phyloP scores from a whole-genome alignment of 495 filamentous ascomycete species.

The Xylaria curta region DNA sequence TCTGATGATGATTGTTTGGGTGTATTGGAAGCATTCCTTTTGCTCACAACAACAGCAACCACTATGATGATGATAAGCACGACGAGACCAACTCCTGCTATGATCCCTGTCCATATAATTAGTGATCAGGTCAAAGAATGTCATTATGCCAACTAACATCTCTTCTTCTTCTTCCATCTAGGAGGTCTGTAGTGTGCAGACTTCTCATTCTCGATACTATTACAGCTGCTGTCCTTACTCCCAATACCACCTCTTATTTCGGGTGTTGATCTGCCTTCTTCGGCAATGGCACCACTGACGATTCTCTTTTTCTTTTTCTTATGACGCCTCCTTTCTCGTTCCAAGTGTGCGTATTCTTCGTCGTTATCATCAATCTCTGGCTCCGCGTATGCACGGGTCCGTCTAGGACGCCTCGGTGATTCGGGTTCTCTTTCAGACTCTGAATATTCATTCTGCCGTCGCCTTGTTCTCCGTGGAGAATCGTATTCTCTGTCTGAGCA shows the following conservation, averaged over 20 bases:
- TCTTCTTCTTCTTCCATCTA: slow-evolving; percentile 51
- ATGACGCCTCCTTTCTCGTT: slow-evolving; percentile 31
- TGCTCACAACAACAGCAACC: slow-evolving; percentile 73
- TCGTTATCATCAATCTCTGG: slow-evolving; percentile 30
- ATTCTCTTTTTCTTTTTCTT: slow-evolving; percentile 61
- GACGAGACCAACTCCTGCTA: slow-evolving; percentile 58
- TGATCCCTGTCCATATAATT: slow-evolving; percentile 54
- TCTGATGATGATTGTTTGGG: slow-evolving; percentile 53
- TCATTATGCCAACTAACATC: slow-evolving; percentile 47
- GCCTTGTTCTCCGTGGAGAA: slow-evolving; percentile 44
- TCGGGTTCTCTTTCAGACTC: slow-evolving; percentile 39
- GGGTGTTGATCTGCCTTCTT: slow-evolving; percentile 62
- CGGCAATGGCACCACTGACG: slow-evolving; percentile 71
- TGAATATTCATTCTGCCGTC: slow-evolving; percentile 38
- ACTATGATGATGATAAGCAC: slow-evolving; percentile 75
- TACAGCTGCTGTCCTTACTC: slow-evolving; percentile 46
- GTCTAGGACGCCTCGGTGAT: slow-evolving; percentile 34
- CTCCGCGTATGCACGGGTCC: slow-evolving; percentile 4
- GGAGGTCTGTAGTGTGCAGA: slow-evolving; percentile 25
- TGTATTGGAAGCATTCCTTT: slow-evolving; percentile 60
- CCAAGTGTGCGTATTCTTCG: slow-evolving; percentile 34
- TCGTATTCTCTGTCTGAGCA: slow-evolving; percentile 33
- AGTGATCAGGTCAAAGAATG: slow-evolving; percentile 19
- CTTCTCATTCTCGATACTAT: slow-evolving; percentile 49
- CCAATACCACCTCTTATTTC: slow-evolving; percentile 43